phyloP scores from a whole-genome alignment of 73 alveolate genomes.

The Stentor coeruleus region DNA sequence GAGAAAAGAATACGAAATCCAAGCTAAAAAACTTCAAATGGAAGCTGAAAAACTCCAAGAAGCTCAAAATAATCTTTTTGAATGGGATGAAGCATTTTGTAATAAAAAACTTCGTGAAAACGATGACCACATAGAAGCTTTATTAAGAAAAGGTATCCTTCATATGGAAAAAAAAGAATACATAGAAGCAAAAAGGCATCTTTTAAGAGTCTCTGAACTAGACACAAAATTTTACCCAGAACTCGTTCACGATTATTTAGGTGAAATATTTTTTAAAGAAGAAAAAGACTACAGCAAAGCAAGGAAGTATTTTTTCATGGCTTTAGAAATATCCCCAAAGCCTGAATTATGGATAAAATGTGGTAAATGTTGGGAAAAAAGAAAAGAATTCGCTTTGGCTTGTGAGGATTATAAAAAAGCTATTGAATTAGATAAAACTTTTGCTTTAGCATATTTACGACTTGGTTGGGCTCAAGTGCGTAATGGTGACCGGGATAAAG shows the following conservation, averaged over 20 bases:
- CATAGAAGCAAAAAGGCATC: slow-evolving; percentile 32
- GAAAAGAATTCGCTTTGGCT: slow-evolving; percentile 58
- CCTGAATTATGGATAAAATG: slow-evolving; percentile 51
- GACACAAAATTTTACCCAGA: slow-evolving; percentile 43
- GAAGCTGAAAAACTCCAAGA: slow-evolving; percentile 31
- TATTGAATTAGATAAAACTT: slow-evolving; percentile 39
- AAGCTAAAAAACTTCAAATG: not conserved
- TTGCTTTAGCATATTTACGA: slow-evolving; percentile 60
- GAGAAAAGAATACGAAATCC: not conserved
- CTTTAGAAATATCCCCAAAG: slow-evolving; percentile 20
- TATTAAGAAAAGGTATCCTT: not conserved
- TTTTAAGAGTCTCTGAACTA: slow-evolving; percentile 35
- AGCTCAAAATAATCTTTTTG: slow-evolving; percentile 38
- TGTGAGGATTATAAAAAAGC: slow-evolving; percentile 58
- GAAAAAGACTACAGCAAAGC: slow-evolving; percentile 47
- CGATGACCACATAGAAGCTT: slow-evolving; percentile 33
- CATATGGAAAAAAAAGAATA: not conserved
- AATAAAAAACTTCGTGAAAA: slow-evolving; percentile 24
- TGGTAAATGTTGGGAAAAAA: slow-evolving; percentile 75
- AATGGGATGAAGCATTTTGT: slow-evolving; percentile 31
- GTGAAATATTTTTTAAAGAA: slow-evolving; percentile 35
- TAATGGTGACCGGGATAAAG: slow-evolving; percentile 48
- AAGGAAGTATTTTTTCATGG: slow-evolving; percentile 26
- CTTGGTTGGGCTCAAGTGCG: slow-evolving; percentile 77
- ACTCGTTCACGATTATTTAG: slow-evolving; percentile 39